These are phyloP conservation scores for Trifolium repens DNA, from an alignment of 306 rosid species.

Conservation along the genomic window DNA sequence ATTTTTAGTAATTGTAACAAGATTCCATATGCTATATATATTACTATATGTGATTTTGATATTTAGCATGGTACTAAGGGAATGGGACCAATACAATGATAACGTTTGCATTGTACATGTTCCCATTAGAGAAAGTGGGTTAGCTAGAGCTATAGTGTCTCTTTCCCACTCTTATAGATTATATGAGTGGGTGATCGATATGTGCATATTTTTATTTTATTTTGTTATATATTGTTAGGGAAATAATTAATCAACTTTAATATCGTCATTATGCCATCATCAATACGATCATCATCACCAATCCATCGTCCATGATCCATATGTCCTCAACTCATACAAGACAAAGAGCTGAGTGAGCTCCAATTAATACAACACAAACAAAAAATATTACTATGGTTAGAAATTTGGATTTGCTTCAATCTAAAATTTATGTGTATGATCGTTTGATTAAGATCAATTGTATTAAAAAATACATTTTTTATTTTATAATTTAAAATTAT, in stretches of 20 bases:
- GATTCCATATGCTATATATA: constrained; percentile 42
- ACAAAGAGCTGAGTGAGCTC: constrained; percentile 26
- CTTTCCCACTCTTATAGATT: constrained; percentile 57
- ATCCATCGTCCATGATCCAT: background rate
- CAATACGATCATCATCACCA: constrained; percentile 66
- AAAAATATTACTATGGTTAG: too few relatives aligned
- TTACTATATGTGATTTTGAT: constrained; percentile 40
- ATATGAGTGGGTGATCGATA: constrained; percentile 56
- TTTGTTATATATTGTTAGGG: background rate
- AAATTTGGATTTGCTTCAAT: too few relatives aligned
- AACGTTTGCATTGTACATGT: constrained; percentile 58
- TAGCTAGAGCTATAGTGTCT: constrained; percentile 58
- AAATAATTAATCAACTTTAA: constrained; percentile 40
- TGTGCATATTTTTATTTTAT: background rate
- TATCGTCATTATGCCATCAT: constrained; percentile 80
- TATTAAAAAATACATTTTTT: too few relatives aligned
- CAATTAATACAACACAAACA: constrained; percentile 28
- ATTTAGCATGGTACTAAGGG: constrained; percentile 53
- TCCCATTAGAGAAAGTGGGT: constrained; percentile 75
- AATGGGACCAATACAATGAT: constrained; percentile 68
- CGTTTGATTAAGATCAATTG: too few relatives aligned
- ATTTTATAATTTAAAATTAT: too few relatives aligned
- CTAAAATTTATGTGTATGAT: too few relatives aligned
- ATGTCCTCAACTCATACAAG: background rate
- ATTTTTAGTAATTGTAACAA: constrained; percentile 44